phyloP scores from a whole-genome alignment of 202 grass and related monocot genomes.

The Hordeum pubiflorum region DNA sequence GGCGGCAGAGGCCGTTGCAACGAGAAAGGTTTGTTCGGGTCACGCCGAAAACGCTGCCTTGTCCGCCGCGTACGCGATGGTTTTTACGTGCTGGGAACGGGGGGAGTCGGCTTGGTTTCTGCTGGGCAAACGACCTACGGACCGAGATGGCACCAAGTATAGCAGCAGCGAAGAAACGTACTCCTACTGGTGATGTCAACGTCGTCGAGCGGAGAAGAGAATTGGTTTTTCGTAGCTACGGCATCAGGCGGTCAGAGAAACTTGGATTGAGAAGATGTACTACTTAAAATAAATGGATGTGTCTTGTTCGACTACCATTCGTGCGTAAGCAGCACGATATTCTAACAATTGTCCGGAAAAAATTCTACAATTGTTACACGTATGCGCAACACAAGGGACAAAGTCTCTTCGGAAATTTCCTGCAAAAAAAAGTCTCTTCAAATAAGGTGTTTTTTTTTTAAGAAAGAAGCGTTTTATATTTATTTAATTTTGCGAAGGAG shows the following conservation, averaged over 20 bases:
- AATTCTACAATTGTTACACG: not conserved
- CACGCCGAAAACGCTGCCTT: conserved; percentile 6
- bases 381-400: not conserved
- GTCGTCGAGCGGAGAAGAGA: not conserved
- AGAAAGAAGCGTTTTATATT: too few relatives aligned
- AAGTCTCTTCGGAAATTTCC: too few relatives aligned
- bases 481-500: too few relatives aligned
- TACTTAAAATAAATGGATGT: not conserved
- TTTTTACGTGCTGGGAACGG: not conserved
- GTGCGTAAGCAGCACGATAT: not conserved
- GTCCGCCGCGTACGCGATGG: not conserved
- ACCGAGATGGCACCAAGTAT: not conserved
- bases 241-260: not conserved
- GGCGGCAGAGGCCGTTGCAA: not conserved
- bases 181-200: not conserved
- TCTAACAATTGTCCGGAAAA: too few relatives aligned
- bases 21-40: not conserved
- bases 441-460: too few relatives aligned
- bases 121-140: not conserved
- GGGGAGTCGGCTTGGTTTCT: not conserved
- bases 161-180: not conserved
- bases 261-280: not conserved
- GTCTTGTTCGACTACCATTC: not conserved
- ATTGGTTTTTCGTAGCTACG: too few relatives aligned
- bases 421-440: too few relatives aligned